Base-by-base conservation (phyloP, 2,329 filamentous ascomycete genomes). In the Fusarium phyllophilum region DNA sequence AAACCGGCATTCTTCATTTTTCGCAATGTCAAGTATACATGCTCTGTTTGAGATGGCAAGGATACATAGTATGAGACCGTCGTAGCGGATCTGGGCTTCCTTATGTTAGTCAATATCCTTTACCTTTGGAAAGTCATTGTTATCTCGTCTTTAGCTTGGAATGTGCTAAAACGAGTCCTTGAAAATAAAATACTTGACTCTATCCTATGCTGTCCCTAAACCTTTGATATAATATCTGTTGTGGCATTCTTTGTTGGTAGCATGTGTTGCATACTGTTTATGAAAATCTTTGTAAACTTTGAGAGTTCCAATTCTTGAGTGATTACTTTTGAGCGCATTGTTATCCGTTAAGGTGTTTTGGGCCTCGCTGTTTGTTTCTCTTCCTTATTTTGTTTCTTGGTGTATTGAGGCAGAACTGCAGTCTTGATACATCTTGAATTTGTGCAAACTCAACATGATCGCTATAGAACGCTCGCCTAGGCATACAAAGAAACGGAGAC, bases 331-430 rank as follows among this genome's bases (percentile, higher is more conserved):
- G 5, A 45, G 24, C 8, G 24, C 5, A 45, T 9, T 2, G 15
- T 2, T 17, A 1, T 48, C 6, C 4, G 0, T 3, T 12, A n/a
- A n/a, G 6, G 26, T 17, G 20, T n/a, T 31, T 17, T 11, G 14
- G 14, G 3, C 10, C 20, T 22, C 9, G 14, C 26, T 31, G 45
- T 31, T 48, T 31, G 20, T n/a, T 48, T 11, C 14, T 48, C 9
- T 31, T 8, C 4, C 9, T 31, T 11, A 5, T 22, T 29, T n/a
- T 49, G 29, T 17, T 31, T n/a, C 10, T 31, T 29, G 1, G 12
- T 7, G 26, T 10, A 29, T 29, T 29, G 18, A 46, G 2, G 24
- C 6, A 46, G 24, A 14, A 3, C 44, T 2, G 2, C 24, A 15
- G 26, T 22, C 24, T 22, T 29, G 26, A 29, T 46, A 24, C 0